Evolutionary conservation across 352 stramenopile genomes (phyloP), one percentile per base, ranked within the genome.

Genomic region (Phytopythium montanum): DNA sequence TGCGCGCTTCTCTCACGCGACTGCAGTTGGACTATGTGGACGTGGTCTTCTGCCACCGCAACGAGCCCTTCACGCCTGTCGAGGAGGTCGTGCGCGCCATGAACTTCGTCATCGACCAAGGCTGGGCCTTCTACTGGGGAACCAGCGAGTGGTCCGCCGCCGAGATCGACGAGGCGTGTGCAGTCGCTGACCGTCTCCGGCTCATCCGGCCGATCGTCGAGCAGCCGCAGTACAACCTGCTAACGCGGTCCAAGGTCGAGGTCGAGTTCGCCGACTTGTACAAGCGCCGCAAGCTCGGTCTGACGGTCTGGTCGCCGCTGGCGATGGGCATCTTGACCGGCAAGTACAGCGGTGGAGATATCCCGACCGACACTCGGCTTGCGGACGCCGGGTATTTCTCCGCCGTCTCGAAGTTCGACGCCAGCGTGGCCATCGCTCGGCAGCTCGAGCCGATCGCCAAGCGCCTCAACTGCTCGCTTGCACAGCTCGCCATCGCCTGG

Each of bases 401-500:
- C 1, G 56, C 68, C 38, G 31, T 81, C 25, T 70, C 60, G 21
- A 65, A 71, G 39, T 48, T 73, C 5, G 42, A 56, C 29, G 54
- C 56, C 5, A 36, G 38, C 2, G 58, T 60, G 33, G 62, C 65
- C 50, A 70, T 70, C 36, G 42, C 61, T 46, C 54, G 76, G 16
- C 48, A 71, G 45, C 58, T 76, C 19, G 61, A 80, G 36, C 64
- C 62, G 8, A 70, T 81, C 39, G 72, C 72, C 26, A 61, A 70
- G 23, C 56, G 78, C 14, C 55, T 90, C 12, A 64, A 59, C 53
- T 82, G 76, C 41, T 66, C 61, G 10, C 66, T 79, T 9, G 64
- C 73, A 2, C 72, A 81, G 31, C 74, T 91, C 26, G 72, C 79
- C 6, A 65, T 91, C 26, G 77, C 79, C 21, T 91, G 79, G 79